Percentiles rank a stretch among this genome's conserved stretches.
Conservation (phyloP, 2,329 filamentous ascomycete species). For the Fusarium irregulare region DNA sequence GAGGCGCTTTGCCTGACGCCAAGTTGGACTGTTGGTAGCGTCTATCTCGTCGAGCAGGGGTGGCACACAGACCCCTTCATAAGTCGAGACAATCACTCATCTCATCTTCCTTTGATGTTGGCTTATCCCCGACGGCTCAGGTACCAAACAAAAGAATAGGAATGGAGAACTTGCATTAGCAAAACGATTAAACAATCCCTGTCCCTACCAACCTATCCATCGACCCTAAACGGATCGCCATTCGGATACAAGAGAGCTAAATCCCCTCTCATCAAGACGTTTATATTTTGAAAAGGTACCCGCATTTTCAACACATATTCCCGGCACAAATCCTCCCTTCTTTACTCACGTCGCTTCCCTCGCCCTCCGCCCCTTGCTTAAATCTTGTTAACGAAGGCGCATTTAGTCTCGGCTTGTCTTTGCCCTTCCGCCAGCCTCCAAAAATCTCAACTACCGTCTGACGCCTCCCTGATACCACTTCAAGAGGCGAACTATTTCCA, state of each 20-base stretch:
- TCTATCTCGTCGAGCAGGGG: conserved; percentile 43
- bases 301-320: conserved; percentile 35
- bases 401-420: conserved; percentile 17
- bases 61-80: conserved; percentile 51
- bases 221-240: conserved; percentile 40
- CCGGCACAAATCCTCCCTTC: conserved; percentile 42
- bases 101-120: conserved; percentile 41
- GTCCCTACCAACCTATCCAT: conserved; percentile 34
- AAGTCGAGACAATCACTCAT: conserved; percentile 50
- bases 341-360: conserved; percentile 41
- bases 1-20: conserved; percentile 39
- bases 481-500: conserved; percentile 37
- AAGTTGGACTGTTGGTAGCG: conserved; percentile 45
- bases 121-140: conserved; percentile 47
- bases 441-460: conserved; percentile 14
- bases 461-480: conserved; percentile 37
- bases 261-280: conserved; percentile 44
- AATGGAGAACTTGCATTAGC: conserved; percentile 47
- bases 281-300: conserved; percentile 35
- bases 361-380: conserved; percentile 39
- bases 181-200: conserved; percentile 36
- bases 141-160: conserved; percentile 46
- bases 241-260: conserved; percentile 49
- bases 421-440: conserved; percentile 31
- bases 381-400: conserved; percentile 23